These are phyloP conservation scores for Canavalia ensiformis DNA, from an alignment of 306 rosid genomes.

Conservation along the genomic window DNA sequence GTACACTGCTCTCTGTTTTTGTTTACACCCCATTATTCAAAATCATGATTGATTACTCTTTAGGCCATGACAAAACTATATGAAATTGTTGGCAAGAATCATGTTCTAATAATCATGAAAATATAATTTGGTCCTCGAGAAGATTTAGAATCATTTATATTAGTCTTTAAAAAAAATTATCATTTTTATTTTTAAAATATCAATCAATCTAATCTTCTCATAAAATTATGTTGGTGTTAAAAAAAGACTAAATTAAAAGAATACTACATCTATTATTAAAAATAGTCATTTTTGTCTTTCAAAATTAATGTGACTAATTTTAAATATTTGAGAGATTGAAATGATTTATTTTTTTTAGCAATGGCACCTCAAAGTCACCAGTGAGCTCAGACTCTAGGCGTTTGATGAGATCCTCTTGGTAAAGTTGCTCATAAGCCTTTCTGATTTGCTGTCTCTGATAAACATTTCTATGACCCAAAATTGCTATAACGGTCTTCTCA, in stretches of 20 bases:
- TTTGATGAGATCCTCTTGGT: constrained; percentile 72
- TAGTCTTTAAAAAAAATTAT: too few species aligned
- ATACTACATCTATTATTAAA: too few species aligned
- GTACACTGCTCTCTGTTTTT: constrained; percentile 71
- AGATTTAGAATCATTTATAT: too few species aligned
- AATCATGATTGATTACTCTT: background rate
- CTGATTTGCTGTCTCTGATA: constrained; percentile 78
- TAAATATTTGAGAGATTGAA: too few species aligned
- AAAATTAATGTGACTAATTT: too few species aligned
- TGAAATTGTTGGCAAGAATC: background rate
- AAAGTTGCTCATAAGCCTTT: constrained; percentile 60
- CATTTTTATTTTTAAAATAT: too few species aligned
- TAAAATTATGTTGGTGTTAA: too few species aligned
- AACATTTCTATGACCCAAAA: constrained; percentile 73
- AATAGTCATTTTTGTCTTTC: too few species aligned
- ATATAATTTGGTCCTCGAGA: too few species aligned
- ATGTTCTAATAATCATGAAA: background rate
- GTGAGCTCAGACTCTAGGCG: constrained; percentile 83
- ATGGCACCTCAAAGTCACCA: constrained; percentile 81
- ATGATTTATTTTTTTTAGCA: too few species aligned
- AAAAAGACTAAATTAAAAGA: too few species aligned
- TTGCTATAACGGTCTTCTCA: constrained; percentile 70
- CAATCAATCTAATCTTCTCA: too few species aligned
- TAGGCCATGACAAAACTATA: background rate
- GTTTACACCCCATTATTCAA: background rate